These are phyloP conservation scores for Chenopodium formosanum DNA, from an alignment of 148 eudicot species.

Conservation along the genomic window DNA sequence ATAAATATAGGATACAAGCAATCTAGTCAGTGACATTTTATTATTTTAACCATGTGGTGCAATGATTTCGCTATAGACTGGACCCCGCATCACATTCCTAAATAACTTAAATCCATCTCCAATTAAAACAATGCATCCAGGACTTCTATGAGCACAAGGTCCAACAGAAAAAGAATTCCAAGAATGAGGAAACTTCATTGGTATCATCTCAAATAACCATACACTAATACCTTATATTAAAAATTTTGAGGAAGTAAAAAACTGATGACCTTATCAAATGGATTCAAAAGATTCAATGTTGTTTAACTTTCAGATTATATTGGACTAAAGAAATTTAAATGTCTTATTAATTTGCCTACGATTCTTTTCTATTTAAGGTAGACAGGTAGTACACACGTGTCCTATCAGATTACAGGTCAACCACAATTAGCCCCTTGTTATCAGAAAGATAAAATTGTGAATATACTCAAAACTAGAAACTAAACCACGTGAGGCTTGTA, in stretches of 20 bases:
- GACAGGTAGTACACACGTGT: neutral
- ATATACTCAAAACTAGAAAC: neutral
- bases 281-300: neutral
- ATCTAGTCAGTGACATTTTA: neutral
- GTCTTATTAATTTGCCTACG: neutral
- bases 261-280: neutral
- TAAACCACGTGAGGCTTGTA: neutral
- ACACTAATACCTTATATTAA: no score
- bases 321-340: neutral
- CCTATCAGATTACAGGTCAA: neutral
- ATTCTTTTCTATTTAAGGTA: neutral
- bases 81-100: neutral
- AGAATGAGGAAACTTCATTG: no score
- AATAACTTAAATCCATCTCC: neutral
- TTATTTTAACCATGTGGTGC: neutral
- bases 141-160: no score
- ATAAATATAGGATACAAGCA: neutral
- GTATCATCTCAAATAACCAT: no score
- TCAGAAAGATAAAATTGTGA: neutral
- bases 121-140: neutral
- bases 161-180: no score
- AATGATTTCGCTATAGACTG: neutral
- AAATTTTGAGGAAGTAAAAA: neutral
- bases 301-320: neutral
- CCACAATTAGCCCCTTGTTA: neutral